Evolutionary conservation across 2,329 filamentous ascomycete species (phyloP).

Genomic region (Corynespora cassiicola): DNA sequence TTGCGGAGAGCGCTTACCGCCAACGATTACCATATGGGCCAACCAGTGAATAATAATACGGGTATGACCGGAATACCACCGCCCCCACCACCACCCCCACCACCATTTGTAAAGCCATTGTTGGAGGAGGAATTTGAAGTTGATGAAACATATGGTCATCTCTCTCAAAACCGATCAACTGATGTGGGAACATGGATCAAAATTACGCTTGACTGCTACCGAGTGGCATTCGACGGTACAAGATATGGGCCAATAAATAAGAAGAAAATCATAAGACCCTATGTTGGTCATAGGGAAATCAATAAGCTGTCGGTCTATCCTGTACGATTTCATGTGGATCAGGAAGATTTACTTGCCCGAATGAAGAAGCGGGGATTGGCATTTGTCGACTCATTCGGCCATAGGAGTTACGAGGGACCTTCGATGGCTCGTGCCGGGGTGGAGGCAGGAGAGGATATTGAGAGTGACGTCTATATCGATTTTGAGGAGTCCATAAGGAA

Average conservation of each 20-base stretch:
- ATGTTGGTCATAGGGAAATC: slow-evolving; percentile 9
- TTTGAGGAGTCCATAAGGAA: too few species aligned
- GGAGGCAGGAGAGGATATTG: slow-evolving; percentile 5
- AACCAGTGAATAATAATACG: too few species aligned
- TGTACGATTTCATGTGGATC: slow-evolving; percentile 2
- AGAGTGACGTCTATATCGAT: slow-evolving; percentile 17
- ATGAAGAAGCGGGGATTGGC: slow-evolving; percentile 5
- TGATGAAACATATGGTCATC: too few species aligned
- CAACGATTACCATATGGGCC: too few species aligned
- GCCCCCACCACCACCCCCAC: too few species aligned
- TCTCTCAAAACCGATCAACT: too few species aligned
- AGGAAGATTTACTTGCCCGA: not conserved
- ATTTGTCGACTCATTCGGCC: slow-evolving; percentile 3
- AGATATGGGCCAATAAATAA: slow-evolving; percentile 5
- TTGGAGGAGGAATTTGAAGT: too few species aligned
- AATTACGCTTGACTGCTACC: slow-evolving; percentile 10
- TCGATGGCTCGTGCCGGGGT: not conserved
- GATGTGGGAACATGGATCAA: slow-evolving; percentile 6
- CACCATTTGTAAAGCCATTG: too few species aligned
- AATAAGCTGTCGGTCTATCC: slow-evolving; percentile 9
- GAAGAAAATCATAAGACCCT: slow-evolving; percentile 9
- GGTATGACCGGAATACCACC: too few species aligned
- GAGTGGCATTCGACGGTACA: slow-evolving; percentile 9
- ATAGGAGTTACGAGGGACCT: slow-evolving; percentile 12
- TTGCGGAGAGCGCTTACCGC: too few species aligned